Evolutionary conservation across 306 rosid genomes (phyloP).

Genomic region (Myrica gale): DNA sequence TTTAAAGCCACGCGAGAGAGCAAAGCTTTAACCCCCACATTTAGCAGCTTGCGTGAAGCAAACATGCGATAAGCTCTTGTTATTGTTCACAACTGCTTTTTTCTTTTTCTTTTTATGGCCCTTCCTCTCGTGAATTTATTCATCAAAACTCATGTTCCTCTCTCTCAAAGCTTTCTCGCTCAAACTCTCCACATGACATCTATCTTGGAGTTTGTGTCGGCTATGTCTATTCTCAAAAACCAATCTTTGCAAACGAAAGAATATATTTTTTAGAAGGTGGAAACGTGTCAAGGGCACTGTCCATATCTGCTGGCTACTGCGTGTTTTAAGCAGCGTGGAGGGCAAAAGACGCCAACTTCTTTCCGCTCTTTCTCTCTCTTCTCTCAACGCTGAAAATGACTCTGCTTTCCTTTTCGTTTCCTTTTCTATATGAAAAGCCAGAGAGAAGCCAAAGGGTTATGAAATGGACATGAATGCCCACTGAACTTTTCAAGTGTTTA

Average conservation of each 20-base stretch:
- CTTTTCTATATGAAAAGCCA: constrained; percentile 34
- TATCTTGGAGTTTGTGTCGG: constrained; percentile 23
- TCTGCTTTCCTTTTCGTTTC: constrained; percentile 27
- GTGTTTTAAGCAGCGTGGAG: constrained; percentile 92
- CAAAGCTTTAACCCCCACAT: constrained; percentile 66
- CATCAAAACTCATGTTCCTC: constrained; percentile 32
- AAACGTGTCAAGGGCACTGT: constrained; percentile 56
- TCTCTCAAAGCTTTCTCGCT: not conserved
- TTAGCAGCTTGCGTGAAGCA: constrained; percentile 96
- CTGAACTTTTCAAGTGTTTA: not conserved
- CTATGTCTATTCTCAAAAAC: not conserved
- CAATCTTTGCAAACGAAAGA: not conserved
- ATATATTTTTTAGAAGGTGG: constrained; percentile 21
- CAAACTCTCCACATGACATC: constrained; percentile 7
- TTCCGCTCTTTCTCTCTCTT: constrained; percentile 23
- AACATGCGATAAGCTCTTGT: constrained; percentile 68
- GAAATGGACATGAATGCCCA: constrained; percentile 34
- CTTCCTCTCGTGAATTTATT: constrained; percentile 36
- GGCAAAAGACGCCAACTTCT: constrained; percentile 84
- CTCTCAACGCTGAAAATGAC: constrained; percentile 63
- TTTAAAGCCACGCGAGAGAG: constrained; percentile 94
- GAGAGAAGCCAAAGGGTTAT: constrained; percentile 14
- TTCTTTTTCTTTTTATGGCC: constrained; percentile 11
- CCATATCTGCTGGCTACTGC: constrained; percentile 59
- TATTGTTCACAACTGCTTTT: constrained; percentile 26